These are phyloP conservation scores for Eutrema japonicum DNA, from an alignment of 345 rosid species.

Conservation along the genomic window DNA sequence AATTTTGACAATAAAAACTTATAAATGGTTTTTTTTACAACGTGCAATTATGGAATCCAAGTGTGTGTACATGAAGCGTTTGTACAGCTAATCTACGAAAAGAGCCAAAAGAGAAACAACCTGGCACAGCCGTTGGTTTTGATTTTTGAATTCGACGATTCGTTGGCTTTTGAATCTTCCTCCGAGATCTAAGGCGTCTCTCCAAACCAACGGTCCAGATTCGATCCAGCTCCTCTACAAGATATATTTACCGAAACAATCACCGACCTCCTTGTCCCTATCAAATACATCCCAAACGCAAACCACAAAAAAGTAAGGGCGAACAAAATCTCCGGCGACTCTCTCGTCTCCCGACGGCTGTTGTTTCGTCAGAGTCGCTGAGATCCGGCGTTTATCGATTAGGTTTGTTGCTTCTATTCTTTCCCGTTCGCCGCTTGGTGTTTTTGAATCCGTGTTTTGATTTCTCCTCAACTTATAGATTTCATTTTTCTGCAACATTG, in stretches of 20 bases:
- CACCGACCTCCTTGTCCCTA: conserved; percentile 14
- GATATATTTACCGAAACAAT: conserved; percentile 11
- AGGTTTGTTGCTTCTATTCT: conserved; percentile 18
- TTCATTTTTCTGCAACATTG: conserved; percentile 14
- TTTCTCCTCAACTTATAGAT: not conserved
- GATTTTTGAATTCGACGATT: conserved; percentile 13
- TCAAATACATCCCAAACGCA: conserved; percentile 8
- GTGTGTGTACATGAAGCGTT: conserved; percentile 1
- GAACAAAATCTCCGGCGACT: not conserved
- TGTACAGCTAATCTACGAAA: conserved; percentile 31
- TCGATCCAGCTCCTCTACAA: conserved; percentile 2
- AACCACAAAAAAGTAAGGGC: not conserved
- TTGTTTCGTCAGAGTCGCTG: conserved; percentile 25
- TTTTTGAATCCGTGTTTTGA: conserved; percentile 8
- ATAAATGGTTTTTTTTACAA: too few species aligned
- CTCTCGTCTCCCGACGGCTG: conserved; percentile 26
- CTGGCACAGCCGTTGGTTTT: conserved; percentile 32
- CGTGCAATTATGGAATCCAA: not conserved
- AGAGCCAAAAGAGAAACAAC: conserved; percentile 34
- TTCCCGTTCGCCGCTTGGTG: not conserved
- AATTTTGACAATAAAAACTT: too few species aligned
- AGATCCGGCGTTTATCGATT: conserved; percentile 28
- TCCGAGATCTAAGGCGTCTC: conserved; percentile 36
- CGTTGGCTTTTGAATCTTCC: conserved; percentile 25
- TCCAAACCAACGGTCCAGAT: conserved; percentile 38